Evolutionary conservation across 148 eudicot species (phyloP), one percentile per base, ranked within the genome.

Genomic region (Euryodendron excelsum): DNA sequence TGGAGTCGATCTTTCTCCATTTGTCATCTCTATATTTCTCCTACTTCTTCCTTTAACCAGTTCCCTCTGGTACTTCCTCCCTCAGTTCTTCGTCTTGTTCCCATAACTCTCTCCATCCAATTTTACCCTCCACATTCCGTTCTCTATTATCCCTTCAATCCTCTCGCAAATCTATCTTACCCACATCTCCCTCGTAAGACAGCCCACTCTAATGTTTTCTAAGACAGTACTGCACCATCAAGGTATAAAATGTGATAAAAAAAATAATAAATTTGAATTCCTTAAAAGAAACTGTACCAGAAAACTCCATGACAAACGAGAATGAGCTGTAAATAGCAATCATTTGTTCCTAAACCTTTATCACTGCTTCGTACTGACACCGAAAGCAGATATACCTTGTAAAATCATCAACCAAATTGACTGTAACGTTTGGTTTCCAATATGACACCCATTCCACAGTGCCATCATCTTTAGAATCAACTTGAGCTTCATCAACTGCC

Each of bases 371-470:
- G 27, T 7, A 34, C 5, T n/a, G 66, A 60, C 34, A 15, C 98
- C 91, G 83, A 83, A 83, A 56, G 58, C 21, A 66, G 39, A 80
- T 80, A 34, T 81, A 93, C 99, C 88, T 84, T 25, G 99, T 84
- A 80, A 93, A 96, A 88, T 96, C 99, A 87, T 96, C 99, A 75
- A 93, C 85, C 90, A 96, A 76, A 80, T 96, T 96, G 78, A 96
- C 86, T 10, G 99, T 96, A 72, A 96, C 77, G 83, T 96, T 96
- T 74, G 98, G 98, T 82, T 92, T 96, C 99, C 99, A 96, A 79
- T 96, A 96, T 72, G 98, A 87, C 47, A 89, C 80, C 98, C 98
- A 96, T 79, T 87, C 97, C 80, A 76, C 84, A 5, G 93, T 98
- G 21, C 82, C 89, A 69, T 88, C 94, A 73, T 90, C 99, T 81